phyloP scores from a whole-genome alignment of 1,284 basidiomycete genomes.

The Flammula alnicola region DNA sequence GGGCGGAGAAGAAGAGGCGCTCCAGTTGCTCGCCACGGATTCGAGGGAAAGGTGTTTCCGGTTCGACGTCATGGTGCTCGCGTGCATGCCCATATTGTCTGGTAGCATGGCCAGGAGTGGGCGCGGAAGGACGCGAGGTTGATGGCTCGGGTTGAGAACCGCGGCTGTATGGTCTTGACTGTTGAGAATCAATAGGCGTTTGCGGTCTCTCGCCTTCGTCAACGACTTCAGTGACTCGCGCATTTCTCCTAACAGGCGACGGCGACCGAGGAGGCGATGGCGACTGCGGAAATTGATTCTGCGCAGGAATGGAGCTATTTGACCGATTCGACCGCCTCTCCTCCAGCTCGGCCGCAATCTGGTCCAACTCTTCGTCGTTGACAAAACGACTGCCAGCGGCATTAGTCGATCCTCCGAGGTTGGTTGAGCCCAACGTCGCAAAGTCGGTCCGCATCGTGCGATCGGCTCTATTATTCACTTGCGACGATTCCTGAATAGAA shows the following conservation, averaged over 20 bases:
- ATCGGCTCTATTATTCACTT: conserved; percentile 29
- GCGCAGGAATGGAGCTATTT: conserved; percentile 23
- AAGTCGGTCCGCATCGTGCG: conserved; percentile 53
- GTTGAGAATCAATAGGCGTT: not conserved
- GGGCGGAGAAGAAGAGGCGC: conserved; percentile 78
- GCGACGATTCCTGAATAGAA: conserved; percentile 35
- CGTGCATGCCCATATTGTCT: not conserved
- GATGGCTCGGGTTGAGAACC: conserved; percentile 19
- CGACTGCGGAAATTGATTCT: conserved; percentile 1
- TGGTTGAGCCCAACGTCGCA: conserved; percentile 33
- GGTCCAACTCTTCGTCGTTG: conserved; percentile 52
- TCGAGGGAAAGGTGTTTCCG: conserved; percentile 74
- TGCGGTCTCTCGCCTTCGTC: conserved; percentile 6
- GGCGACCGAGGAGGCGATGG: conserved; percentile 18
- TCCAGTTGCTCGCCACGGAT: conserved; percentile 80
- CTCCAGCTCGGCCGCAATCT: conserved; percentile 60
- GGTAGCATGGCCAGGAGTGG: conserved; percentile 38
- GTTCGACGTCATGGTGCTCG: conserved; percentile 10
- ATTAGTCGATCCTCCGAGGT: too few relatives aligned
- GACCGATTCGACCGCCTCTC: conserved; percentile 59
- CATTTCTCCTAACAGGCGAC: conserved; percentile 7
- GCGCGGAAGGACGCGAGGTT: conserved; percentile 34
- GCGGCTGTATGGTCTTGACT: not conserved
- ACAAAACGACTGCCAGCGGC: conserved; percentile 41
- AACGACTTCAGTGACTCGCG: conserved; percentile 20